phyloP scores from a whole-genome alignment of 345 rosid species.

The Populus euphratica region DNA sequence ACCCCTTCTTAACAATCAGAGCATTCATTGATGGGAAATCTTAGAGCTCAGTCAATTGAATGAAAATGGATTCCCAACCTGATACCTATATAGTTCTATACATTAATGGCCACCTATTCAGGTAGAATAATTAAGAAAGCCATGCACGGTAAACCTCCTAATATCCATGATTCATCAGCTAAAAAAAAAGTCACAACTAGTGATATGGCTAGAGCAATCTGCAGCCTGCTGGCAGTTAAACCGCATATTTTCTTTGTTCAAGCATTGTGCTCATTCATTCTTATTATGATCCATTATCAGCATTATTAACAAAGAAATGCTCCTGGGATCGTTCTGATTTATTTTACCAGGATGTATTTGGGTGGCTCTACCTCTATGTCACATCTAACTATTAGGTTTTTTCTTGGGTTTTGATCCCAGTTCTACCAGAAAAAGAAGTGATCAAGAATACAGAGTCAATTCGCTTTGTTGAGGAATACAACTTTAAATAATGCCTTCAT shows the following conservation, averaged over 20 bases:
- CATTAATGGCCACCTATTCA: neutral
- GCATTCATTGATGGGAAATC: neutral
- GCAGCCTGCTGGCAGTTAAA: neutral
- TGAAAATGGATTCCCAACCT: neutral
- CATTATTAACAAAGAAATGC: neutral
- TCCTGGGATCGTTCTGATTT: neutral
- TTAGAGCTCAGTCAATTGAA: neutral
- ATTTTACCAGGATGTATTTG: neutral
- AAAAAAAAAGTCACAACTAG: neutral
- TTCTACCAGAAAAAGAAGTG: neutral
- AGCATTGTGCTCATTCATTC: neutral
- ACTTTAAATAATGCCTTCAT: neutral
- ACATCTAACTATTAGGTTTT: neutral
- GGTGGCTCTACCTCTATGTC: neutral
- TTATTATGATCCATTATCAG: neutral
- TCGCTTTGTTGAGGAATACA: neutral
- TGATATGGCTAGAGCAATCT: neutral
- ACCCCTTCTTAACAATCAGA: neutral
- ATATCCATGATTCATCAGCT: neutral
- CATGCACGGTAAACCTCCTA: neutral
- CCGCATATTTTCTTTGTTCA: neutral
- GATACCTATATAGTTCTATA: neutral
- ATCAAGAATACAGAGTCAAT: neutral
- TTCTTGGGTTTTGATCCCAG: neutral
- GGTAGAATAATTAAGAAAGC: neutral